These are phyloP conservation scores for Dipodascus albidus DNA, from an alignment of 805 yeast genomes.

Conservation along the genomic window DNA sequence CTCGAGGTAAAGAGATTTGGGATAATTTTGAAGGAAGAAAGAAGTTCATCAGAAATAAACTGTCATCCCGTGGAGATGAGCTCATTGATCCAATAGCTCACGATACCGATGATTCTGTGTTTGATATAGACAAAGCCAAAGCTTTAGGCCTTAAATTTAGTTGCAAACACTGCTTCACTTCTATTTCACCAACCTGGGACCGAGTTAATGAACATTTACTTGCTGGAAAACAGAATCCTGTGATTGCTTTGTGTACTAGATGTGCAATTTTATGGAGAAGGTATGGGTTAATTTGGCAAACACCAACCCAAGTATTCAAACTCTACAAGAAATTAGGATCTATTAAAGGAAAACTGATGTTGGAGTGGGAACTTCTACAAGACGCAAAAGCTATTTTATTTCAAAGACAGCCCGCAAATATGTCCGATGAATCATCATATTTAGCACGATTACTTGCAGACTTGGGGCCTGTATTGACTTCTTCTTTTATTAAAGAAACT, in stretches of 20 bases:
- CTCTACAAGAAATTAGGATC: not conserved
- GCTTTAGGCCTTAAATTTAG: conserved; percentile 30
- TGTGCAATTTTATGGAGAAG: conserved; percentile 85
- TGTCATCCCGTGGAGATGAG: conserved; percentile 15
- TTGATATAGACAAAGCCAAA: conserved; percentile 40
- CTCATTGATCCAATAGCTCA: conserved; percentile 41
- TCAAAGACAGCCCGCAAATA: not conserved
- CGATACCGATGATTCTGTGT: conserved; percentile 55
- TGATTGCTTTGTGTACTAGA: conserved; percentile 58
- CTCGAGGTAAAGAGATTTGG: conserved; percentile 62
- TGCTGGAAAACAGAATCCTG: conserved; percentile 23
- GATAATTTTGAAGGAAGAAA: conserved; percentile 61
- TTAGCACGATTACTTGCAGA: not conserved
- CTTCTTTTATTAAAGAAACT: too few relatives aligned
- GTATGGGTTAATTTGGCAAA: conserved; percentile 74
- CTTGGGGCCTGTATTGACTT: too few relatives aligned
- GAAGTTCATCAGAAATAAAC: conserved; percentile 39
- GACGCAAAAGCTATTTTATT: not conserved
- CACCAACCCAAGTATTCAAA: conserved; percentile 48
- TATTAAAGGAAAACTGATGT: not conserved
- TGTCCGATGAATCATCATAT: not conserved
- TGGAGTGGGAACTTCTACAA: not conserved
- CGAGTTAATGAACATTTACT: conserved; percentile 46
- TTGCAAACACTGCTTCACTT: conserved; percentile 61
- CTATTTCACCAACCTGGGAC: conserved; percentile 47